Percentiles rank a stretch among this genome's conserved stretches.
Conservation (phyloP, 78 protist species). For the Tieghemostelium lacteum region DNA sequence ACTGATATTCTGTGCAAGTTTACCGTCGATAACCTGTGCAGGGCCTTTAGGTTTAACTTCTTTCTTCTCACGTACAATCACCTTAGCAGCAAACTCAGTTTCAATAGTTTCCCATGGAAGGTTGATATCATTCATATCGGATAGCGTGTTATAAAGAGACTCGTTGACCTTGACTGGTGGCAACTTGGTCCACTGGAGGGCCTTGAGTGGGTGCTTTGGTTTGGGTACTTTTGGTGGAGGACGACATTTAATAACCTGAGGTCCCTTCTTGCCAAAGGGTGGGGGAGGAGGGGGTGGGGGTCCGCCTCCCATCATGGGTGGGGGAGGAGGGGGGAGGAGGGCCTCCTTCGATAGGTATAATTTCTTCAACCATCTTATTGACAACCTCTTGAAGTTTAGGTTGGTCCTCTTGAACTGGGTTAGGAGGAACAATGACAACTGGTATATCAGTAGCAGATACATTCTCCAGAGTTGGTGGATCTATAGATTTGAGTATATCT, state of each 20-base stretch:
- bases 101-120: conserved; percentile 62
- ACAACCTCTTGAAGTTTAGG: too few species aligned
- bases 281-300: conserved; percentile 79
- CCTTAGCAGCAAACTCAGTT: conserved; percentile 67
- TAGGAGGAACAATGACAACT: neutral
- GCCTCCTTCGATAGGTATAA: too few species aligned
- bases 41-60: conserved; percentile 16
- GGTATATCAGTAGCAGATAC: neutral
- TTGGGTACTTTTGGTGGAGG: conserved; percentile 76
- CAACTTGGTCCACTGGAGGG: conserved; percentile 57
- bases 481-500: conserved; percentile 21
- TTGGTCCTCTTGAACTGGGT: too few species aligned
- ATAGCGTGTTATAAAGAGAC: conserved; percentile 33
- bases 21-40: conserved; percentile 42
- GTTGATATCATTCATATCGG: conserved; percentile 44
- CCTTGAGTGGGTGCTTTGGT: conserved; percentile 68
- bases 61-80: conserved; percentile 55
- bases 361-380: too few species aligned
- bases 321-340: conserved; percentile 1
- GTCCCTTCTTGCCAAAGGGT: conserved; percentile 3
- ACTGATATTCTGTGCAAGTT: conserved; percentile 48
- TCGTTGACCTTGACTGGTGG: conserved; percentile 59
- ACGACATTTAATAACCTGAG: conserved; percentile 32
- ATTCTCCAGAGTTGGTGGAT: conserved; percentile 2
- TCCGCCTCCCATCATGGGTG: conserved; percentile 41